Percentiles rank a stretch among this genome's conserved stretches.
phyloP scores from a whole-genome alignment of 1,139 yeast genomes.

The Lodderomyces oxycetoniae region DNA sequence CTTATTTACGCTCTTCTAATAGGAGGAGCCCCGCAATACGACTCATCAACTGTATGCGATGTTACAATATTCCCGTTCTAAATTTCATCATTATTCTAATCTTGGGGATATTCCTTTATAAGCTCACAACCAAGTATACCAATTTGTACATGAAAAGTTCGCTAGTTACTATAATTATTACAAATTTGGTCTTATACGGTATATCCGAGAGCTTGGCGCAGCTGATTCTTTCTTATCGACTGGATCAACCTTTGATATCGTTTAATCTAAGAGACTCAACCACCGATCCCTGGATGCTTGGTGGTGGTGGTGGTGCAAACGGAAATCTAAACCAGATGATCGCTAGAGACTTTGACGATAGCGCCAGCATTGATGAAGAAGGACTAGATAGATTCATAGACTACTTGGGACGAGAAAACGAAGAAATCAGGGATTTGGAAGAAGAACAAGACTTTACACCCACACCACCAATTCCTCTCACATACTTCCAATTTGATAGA shows the following conservation, averaged over 20 bases:
- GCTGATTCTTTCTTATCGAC: conserved; percentile 42
- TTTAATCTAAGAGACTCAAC: conserved; percentile 19
- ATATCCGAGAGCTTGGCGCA: conserved; percentile 91
- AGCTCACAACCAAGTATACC: conserved; percentile 54
- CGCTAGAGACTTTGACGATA: conserved; percentile 17
- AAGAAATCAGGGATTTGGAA: conserved; percentile 6
- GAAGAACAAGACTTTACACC: conserved; percentile 6
- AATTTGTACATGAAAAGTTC: conserved; percentile 64
- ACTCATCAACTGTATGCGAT: conserved; percentile 30
- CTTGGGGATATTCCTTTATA: conserved; percentile 46
- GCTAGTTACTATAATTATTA: conserved; percentile 71
- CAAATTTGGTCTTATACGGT: conserved; percentile 79
- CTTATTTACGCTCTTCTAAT: no score
- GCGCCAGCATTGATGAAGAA: conserved; percentile 16
- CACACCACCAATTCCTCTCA: conserved; percentile 17
- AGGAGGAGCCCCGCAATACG: conserved; percentile 18
- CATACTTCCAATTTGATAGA: conserved; percentile 61
- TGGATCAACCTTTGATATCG: conserved; percentile 20
- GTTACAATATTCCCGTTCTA: conserved; percentile 45
- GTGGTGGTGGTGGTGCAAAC: conserved; percentile 2
- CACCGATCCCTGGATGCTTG: not conserved
- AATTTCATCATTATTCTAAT: conserved; percentile 50
- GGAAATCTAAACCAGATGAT: not conserved
- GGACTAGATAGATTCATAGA: conserved; percentile 33
- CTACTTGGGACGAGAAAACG: conserved; percentile 32